Percentiles rank a stretch among this genome's conserved stretches.
These are phyloP conservation scores for Quercus bicolor DNA, from an alignment of 306 rosid genomes.

Conservation along the genomic window DNA sequence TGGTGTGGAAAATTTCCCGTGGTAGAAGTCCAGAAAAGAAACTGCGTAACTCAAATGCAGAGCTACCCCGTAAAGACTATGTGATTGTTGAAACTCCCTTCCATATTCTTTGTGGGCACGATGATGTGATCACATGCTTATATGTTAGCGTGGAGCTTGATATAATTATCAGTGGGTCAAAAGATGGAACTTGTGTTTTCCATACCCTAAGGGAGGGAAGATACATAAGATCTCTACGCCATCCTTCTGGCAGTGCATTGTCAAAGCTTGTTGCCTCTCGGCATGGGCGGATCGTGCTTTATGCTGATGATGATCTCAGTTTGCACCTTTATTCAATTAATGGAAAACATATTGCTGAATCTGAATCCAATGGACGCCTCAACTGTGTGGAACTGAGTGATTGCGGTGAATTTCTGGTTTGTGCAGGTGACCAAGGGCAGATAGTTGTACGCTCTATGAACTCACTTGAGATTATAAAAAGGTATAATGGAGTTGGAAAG, in stretches of 20 bases:
- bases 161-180: constrained; percentile 93
- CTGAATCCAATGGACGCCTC: constrained; percentile 92
- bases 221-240: constrained; percentile 81
- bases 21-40: constrained; percentile 71
- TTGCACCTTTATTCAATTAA: constrained; percentile 87
- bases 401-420: constrained; percentile 88
- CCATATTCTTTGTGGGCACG: constrained; percentile 94
- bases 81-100: constrained; percentile 86
- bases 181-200: constrained; percentile 93
- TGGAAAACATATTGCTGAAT: constrained; percentile 89
- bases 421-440: constrained; percentile 98
- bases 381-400: constrained; percentile 76
- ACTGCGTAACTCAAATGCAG: constrained; percentile 63
- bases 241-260: constrained; percentile 84
- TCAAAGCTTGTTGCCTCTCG: constrained; percentile 83
- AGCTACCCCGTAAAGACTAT: constrained; percentile 70
- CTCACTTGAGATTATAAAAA: constrained; percentile 80
- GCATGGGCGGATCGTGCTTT: constrained; percentile 77
- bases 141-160: constrained; percentile 88
- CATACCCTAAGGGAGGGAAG: constrained; percentile 92
- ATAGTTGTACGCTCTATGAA: constrained; percentile 86
- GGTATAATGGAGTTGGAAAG: constrained; percentile 80
- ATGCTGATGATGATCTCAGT: constrained; percentile 95
- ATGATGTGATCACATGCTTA: constrained; percentile 88
- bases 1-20: constrained; percentile 92